phyloP scores from a whole-genome alignment of 192 early-diverging fungal genomes.

The Coemansia sp. region DNA sequence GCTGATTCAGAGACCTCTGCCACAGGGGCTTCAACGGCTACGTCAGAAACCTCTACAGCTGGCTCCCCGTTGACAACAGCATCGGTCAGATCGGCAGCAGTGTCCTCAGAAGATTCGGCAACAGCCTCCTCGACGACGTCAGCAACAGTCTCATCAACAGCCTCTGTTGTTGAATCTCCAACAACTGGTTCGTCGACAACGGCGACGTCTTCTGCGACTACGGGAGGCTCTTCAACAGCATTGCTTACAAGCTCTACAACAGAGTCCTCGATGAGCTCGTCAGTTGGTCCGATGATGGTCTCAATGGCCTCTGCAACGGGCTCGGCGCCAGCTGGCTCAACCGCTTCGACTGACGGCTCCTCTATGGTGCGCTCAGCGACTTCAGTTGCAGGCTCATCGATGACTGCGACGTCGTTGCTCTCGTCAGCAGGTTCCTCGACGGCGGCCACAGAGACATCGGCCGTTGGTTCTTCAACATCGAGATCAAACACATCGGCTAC shows the following conservation, averaged over 20 bases:
- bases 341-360: no score
- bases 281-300: no score
- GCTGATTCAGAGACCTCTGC: background rate
- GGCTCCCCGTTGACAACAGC: background rate
- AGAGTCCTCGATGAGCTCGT: background rate
- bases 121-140: background rate
- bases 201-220: background rate
- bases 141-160: background rate
- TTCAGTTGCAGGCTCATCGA: background rate
- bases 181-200: background rate
- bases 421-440: background rate
- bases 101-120: background rate
- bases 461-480: background rate
- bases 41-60: background rate
- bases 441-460: background rate
- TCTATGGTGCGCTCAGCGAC: background rate
- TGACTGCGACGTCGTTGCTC: background rate
- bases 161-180: background rate
- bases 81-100: conserved; percentile 1
- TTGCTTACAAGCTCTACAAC: background rate
- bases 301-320: no score
- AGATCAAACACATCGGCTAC: background rate
- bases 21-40: background rate
- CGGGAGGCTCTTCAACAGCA: background rate
- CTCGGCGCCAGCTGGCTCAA: background rate